A percentile compares a stretch with the other conserved stretches of the same genome.
Evolutionary conservation across 257 asterid species (phyloP).

Genomic region (Euphrasia confusa): DNA sequence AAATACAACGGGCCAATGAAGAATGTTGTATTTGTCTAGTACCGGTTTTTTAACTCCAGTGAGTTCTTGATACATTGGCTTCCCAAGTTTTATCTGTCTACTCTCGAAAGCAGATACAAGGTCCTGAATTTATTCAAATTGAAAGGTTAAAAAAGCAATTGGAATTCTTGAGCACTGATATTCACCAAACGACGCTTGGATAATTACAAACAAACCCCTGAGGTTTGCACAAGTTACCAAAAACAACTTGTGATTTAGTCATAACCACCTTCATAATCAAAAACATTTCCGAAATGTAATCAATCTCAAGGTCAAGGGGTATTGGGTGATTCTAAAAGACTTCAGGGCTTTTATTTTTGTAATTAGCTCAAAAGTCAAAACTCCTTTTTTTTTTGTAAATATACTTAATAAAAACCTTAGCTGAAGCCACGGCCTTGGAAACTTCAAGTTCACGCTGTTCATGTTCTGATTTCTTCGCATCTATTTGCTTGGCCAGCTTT

Average conservation of each 20-base stretch:
- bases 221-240: no score
- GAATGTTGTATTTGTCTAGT: constrained; percentile 62
- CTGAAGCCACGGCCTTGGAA: constrained; percentile 54
- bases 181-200: constrained; percentile 16
- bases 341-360: no score
- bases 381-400: neutral
- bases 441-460: constrained; percentile 51
- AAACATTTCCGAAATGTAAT: no score
- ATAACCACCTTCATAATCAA: no score
- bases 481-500: constrained; percentile 61
- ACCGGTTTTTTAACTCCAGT: constrained; percentile 71
- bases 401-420: constrained; percentile 44
- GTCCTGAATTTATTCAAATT: constrained; percentile 38
- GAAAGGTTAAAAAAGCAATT: constrained; percentile 27
- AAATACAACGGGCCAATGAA: constrained; percentile 91
- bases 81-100: constrained; percentile 67
- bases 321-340: no score
- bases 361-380: no score
- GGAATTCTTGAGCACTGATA: neutral
- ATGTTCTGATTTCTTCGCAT: constrained; percentile 39
- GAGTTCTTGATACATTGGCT: constrained; percentile 82
- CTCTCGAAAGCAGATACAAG: constrained; percentile 63
- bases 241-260: no score
- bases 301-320: no score
- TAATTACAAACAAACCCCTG: neutral